Evolutionary conservation across 805 yeast genomes (phyloP), one percentile per base, ranked within the genome.

Genomic region (Candida tibetensis): DNA sequence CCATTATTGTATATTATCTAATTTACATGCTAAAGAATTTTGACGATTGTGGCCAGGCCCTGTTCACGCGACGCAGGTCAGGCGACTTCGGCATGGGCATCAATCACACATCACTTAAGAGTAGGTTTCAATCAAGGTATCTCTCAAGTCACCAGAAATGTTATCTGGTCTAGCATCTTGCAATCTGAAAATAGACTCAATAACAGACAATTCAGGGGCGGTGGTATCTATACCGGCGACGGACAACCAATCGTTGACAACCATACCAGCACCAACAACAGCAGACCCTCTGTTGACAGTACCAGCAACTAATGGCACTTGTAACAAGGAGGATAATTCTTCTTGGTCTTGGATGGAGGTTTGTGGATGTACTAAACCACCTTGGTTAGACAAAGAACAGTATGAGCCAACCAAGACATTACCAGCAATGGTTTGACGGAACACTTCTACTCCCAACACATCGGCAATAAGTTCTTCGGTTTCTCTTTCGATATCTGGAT

Each of bases 401-500:
- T 93, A 93, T 5, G 96, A 85, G 41, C 99, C 99, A 38, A 93
- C 99, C 45, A 93, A 76, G 41, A 93, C 97, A 66, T 93, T 91
- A 52, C 97, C 97, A 10, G 99, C 97, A 53, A 93, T 90, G 33
- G 99, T 93, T 69, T 93, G 99, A 72, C 98, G 84, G 77, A 93
- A 93, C 32, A 93, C 99, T 69, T 93, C 99, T 37, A 93, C 99
- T 44, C 99, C 99, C 42, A 93, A 76, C 12, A 90, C 96, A 65
- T 93, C 99, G 32, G 98, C 95, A 60, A 93, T 93, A 53, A 93
- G 72, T 71, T 93, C 99, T 71, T 93, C 99, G 37, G 99, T 93
- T 69, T 93, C 99, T 62, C 99, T 83, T 73, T 93, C 99, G 49
- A 93, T 88, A 71, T 93, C 99, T 36, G 99, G 99, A 66, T 93